These are phyloP conservation scores for Platanus orientalis DNA, from an alignment of 164 flowering plant genomes.

Conservation along the genomic window DNA sequence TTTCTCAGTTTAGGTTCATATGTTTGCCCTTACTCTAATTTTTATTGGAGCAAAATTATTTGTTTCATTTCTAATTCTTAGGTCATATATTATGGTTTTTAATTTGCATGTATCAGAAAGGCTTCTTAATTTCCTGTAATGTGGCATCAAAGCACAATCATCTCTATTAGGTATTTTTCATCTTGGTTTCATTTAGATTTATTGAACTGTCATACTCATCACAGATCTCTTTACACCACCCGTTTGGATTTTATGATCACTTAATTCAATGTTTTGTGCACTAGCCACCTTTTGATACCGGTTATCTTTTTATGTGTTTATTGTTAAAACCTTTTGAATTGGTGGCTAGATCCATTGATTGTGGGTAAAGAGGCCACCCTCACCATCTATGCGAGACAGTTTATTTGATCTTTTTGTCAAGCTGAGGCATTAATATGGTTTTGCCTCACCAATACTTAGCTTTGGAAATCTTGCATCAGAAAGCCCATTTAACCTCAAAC, in stretches of 20 bases:
- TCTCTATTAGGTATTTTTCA: conserved; percentile 67
- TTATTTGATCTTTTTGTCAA: background rate
- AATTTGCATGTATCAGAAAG: conserved; percentile 30
- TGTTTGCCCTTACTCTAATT: background rate
- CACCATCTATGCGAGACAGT: background rate
- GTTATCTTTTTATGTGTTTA: background rate
- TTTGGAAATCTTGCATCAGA: conserved; percentile 72
- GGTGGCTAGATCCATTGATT: background rate
- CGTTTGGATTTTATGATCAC: too few species aligned
- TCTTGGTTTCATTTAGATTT: conserved; percentile 1
- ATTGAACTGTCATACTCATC: too few species aligned
- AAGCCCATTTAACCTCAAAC: too few species aligned
- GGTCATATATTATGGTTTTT: background rate
- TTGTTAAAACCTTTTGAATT: conserved; percentile 1
- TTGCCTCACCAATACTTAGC: conserved; percentile 27
- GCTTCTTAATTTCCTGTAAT: conserved; percentile 66
- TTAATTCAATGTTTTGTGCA: too few species aligned
- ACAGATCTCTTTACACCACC: too few species aligned
- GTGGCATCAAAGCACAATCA: conserved; percentile 84
- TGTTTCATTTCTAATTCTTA: background rate
- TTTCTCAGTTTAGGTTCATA: conserved; percentile 78
- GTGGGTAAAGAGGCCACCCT: background rate
- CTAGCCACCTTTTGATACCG: too few species aligned
- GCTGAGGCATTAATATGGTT: background rate
- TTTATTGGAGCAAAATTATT: too few species aligned